Evolutionary conservation across 1,284 basidiomycete species (phyloP).

Genomic region (Pyrrhoderma lamaoense): DNA sequence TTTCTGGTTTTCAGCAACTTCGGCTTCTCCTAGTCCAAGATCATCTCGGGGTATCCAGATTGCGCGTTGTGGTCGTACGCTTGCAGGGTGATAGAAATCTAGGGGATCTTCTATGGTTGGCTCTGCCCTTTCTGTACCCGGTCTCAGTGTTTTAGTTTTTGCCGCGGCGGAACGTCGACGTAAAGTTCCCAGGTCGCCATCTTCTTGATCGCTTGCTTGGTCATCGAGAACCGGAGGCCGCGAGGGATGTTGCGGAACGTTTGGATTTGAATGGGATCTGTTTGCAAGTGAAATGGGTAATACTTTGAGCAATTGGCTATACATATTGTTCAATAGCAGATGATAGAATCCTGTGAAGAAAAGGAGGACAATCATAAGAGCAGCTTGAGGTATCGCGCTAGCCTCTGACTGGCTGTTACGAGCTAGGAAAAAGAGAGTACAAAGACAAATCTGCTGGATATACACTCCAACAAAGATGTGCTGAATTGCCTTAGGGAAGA

Average conservation of each 20-base stretch:
- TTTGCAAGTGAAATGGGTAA: conserved; percentile 77
- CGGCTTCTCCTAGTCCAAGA: conserved; percentile 58
- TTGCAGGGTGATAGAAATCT: conserved; percentile 76
- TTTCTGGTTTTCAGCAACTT: conserved; percentile 50
- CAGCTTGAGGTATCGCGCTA: conserved; percentile 64
- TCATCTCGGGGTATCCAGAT: conserved; percentile 79
- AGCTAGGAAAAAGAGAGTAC: conserved; percentile 84
- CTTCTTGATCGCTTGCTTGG: conserved; percentile 3
- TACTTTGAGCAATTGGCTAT: conserved; percentile 52
- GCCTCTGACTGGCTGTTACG: conserved; percentile 43
- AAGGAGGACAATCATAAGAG: conserved; percentile 80
- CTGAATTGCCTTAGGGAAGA: conserved; percentile 92
- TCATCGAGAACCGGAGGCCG: conserved; percentile 20
- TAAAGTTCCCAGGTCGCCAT: neutral
- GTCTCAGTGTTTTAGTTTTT: conserved; percentile 16
- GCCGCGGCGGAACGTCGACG: neutral
- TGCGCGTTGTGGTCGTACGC: conserved; percentile 62
- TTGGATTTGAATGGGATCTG: conserved; percentile 2
- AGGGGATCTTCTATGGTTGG: conserved; percentile 9
- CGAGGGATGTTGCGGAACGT: too few species aligned
- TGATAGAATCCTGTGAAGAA: conserved; percentile 53
- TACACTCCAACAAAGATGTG: conserved; percentile 94
- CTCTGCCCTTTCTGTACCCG: conserved; percentile 15
- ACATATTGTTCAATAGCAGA: conserved; percentile 25
- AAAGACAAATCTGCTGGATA: conserved; percentile 75